Evolutionary conservation across 2,329 filamentous ascomycete genomes (phyloP).

Genomic region (Trichoderma polysporum): DNA sequence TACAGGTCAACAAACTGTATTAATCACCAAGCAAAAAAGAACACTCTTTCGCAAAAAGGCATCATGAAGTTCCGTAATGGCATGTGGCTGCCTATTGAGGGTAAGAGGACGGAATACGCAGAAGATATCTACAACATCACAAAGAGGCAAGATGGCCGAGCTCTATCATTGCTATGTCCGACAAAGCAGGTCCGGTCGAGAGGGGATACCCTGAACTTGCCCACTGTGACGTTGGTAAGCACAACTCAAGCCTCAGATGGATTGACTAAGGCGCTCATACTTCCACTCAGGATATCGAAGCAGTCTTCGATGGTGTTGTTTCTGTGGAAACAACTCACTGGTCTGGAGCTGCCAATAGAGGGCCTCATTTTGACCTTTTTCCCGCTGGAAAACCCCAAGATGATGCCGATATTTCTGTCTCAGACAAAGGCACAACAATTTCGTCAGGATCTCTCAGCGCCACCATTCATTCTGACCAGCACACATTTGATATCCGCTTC

Average conservation of each 20-base stretch:
- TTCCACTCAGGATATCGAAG: slow-evolving; percentile 29
- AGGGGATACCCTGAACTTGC: slow-evolving; percentile 56
- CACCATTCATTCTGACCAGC: slow-evolving; percentile 37
- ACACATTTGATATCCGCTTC: slow-evolving; percentile 42
- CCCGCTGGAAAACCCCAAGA: slow-evolving; percentile 35
- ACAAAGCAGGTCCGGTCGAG: slow-evolving; percentile 52
- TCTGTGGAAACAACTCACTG: slow-evolving; percentile 43
- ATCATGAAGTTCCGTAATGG: slow-evolving; percentile 39
- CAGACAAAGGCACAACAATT: slow-evolving; percentile 38
- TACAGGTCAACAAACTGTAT: neutral
- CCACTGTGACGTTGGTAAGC: slow-evolving; percentile 46
- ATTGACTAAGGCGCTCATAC: neutral
- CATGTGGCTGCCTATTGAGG: slow-evolving; percentile 64
- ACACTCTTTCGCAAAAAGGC: neutral
- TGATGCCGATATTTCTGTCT: slow-evolving; percentile 31
- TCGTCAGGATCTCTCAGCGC: slow-evolving; percentile 38
- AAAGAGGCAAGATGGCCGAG: slow-evolving; percentile 45
- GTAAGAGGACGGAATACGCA: slow-evolving; percentile 62
- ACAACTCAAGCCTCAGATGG: no score
- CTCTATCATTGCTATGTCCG: slow-evolving; percentile 56
- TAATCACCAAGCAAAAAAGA: neutral
- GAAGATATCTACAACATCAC: slow-evolving; percentile 59
- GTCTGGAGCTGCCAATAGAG: slow-evolving; percentile 38
- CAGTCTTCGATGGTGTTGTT: slow-evolving; percentile 42
- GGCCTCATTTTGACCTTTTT: slow-evolving; percentile 42